Conservation (phyloP, 139 green algal species). For the Eudorina sp. region DNA sequence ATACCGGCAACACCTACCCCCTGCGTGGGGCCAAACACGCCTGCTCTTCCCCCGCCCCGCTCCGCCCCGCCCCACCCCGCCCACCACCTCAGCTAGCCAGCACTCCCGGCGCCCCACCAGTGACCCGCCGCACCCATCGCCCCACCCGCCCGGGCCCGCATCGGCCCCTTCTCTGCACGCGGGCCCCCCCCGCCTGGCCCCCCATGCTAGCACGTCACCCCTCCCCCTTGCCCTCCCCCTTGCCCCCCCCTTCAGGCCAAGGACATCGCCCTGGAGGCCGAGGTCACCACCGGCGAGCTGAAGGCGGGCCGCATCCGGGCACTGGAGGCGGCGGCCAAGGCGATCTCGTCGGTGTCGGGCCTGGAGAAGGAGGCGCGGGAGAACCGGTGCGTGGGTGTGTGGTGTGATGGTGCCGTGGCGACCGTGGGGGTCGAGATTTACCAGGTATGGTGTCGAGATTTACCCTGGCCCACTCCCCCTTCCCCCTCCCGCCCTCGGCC, state of each 20-base stretch:
- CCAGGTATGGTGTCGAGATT: too few species aligned
- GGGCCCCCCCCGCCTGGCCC: neutral
- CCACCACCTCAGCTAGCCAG: too few species aligned
- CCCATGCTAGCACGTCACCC: neutral
- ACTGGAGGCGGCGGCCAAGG: conserved; percentile 23
- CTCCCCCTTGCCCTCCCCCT: neutral
- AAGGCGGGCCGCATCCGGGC: conserved; percentile 40
- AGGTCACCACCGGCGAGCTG: conserved; percentile 42
- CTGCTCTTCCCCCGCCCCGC: too few species aligned
- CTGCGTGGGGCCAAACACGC: too few species aligned
- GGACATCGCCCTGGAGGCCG: conserved; percentile 38
- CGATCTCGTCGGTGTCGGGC: conserved; percentile 25
- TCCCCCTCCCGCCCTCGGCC: too few species aligned
- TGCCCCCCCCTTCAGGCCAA: conserved; percentile 22
- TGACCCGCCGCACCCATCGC: neutral
- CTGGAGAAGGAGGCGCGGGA: conserved; percentile 53
- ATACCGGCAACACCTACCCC: too few species aligned
- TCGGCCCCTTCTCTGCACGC: too few species aligned
- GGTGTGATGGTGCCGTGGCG: neutral
- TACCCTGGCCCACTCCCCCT: too few species aligned
- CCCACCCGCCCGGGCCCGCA: too few species aligned
- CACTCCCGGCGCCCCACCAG: too few species aligned
- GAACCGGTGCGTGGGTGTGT: conserved; percentile 33
- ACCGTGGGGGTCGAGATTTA: too few species aligned
- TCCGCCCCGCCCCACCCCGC: too few species aligned